These are phyloP conservation scores for Rosa multiflora DNA, from an alignment of 306 rosid species.

Conservation along the genomic window DNA sequence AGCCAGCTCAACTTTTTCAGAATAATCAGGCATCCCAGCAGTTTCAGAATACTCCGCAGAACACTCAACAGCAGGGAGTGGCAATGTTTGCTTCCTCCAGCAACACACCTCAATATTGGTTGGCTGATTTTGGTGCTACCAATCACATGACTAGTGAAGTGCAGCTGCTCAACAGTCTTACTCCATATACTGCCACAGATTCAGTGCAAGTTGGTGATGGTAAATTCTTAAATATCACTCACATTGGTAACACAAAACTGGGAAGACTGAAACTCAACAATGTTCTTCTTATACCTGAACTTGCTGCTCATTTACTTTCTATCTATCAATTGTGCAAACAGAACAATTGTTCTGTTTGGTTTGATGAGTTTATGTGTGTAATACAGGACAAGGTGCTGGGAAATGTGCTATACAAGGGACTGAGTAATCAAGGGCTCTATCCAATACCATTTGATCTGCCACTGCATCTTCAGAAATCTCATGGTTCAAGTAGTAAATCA, in stretches of 20 bases:
- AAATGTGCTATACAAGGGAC: background rate
- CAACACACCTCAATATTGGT: background rate
- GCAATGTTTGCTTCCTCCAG: background rate
- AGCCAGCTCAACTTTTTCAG: too few relatives aligned
- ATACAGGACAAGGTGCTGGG: background rate
- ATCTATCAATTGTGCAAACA: background rate
- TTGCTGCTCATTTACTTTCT: background rate
- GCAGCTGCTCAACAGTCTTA: background rate
- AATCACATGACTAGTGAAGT: background rate
- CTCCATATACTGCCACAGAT: too few relatives aligned
- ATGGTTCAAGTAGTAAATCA: too few relatives aligned
- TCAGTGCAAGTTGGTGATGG: too few relatives aligned
- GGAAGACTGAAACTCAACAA: too few relatives aligned
- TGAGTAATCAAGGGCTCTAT: background rate
- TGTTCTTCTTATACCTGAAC: background rate
- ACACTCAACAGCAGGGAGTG: too few relatives aligned
- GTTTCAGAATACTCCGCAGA: too few relatives aligned
- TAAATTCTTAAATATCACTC: too few relatives aligned
- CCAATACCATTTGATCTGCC: background rate
- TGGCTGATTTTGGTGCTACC: background rate
- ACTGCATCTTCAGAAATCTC: too few relatives aligned
- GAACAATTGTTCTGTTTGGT: background rate
- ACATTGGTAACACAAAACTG: too few relatives aligned
- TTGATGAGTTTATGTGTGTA: too few relatives aligned
- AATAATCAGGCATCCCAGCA: too few relatives aligned